Evolutionary conservation across 345 rosid species (phyloP), one percentile per base, ranked within the genome.

Genomic region (Lepidium aucheri): DNA sequence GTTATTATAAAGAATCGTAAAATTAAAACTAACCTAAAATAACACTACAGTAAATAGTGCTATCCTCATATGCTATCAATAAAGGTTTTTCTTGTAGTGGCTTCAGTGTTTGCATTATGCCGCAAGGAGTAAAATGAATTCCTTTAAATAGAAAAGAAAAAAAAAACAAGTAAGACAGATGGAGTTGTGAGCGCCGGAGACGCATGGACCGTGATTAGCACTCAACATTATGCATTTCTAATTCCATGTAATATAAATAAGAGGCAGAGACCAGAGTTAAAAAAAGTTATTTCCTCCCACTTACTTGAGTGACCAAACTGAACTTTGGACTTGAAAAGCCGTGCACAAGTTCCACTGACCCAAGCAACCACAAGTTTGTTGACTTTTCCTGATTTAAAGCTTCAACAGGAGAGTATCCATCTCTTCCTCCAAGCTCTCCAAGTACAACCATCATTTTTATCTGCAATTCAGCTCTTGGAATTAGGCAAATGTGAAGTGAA

Each of bases 291-390:
- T 38, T 52, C 15, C 46, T 35, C 65, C 71, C 53, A 82, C 99
- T 88, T 83, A 94, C 99, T n/a, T 43, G 99, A 97, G 22, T 90
- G 99, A 77, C 99, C 99, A 77, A 94, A 90, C 68, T 94, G 97
- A 34, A 94, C 97, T 90, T 90, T 93, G 47, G 96, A 94, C 75
- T 94, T 94, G 80, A 94, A 94, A 76, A 94, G 97, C 4, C 81
- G 78, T 57, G 99, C 99, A 77, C 99, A 94, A 53, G 99, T 94
- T 69, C 97, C 95, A 51, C 99, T 94, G 82, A 90, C 99, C 99
- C 97, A 94, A 69, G 97, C 97, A 81, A 94, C 97, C 55, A 94
- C 95, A 1, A 96, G 99, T 77, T 94, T 94, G 49, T 60, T 90
- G 66, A 90, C 88, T 74, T 90, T 94, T 46, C 97, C 68, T 90